These are phyloP conservation scores for Chlamydomonas sp. DNA, from an alignment of 139 green algal genomes.

Conservation along the genomic window DNA sequence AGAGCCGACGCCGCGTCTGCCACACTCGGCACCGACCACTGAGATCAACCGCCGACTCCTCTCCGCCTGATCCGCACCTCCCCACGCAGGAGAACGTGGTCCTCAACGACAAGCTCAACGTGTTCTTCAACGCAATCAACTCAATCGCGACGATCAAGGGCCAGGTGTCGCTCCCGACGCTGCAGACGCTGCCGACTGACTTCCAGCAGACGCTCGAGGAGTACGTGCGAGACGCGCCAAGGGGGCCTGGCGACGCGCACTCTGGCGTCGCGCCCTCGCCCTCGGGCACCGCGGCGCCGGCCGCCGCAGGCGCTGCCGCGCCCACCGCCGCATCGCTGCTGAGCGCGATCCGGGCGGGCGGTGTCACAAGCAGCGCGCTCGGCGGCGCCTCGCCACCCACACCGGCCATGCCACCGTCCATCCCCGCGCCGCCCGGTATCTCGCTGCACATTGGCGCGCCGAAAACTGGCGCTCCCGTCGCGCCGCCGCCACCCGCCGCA, in stretches of 20 bases:
- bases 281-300: background rate
- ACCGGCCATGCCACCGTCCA: background rate
- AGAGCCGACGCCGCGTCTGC: no score
- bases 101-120: slow-evolving; percentile 53
- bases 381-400: background rate
- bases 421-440: background rate
- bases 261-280: background rate
- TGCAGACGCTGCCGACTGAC: slow-evolving; percentile 59
- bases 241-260: background rate
- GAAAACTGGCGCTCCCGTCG: no score
- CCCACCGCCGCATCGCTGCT: background rate
- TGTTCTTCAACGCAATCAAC: slow-evolving; percentile 47
- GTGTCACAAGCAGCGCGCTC: background rate
- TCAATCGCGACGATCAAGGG: slow-evolving; percentile 33
- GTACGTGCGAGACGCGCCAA: slow-evolving; percentile 58
- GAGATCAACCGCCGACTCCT: no score
- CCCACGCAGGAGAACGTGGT: slow-evolving; percentile 57
- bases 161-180: slow-evolving; percentile 54
- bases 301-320: background rate
- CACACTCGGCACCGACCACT: no score
- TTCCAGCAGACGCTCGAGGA: slow-evolving; percentile 86
- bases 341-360: background rate
- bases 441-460: no score
- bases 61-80: background rate
- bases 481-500: no score